These are phyloP conservation scores for Wallacemonas sp. DNA, from an alignment of 208 protist genomes.

Conservation along the genomic window DNA sequence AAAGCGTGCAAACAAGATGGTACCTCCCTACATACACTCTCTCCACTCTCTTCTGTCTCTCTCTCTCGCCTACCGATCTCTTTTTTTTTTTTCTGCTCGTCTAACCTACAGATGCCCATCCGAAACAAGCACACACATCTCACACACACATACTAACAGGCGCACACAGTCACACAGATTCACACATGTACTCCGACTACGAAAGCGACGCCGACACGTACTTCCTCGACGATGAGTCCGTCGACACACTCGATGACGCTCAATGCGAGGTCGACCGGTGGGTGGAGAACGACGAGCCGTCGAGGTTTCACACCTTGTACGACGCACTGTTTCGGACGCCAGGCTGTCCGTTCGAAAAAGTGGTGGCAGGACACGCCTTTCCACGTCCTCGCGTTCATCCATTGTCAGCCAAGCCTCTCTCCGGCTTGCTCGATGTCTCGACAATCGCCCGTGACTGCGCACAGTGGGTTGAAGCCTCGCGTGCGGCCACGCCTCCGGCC, in stretches of 20 bases:
- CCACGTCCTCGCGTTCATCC: too few species aligned
- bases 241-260: neutral
- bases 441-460: neutral
- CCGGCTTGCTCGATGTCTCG: neutral
- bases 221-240: neutral
- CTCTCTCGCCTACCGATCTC: too few species aligned
- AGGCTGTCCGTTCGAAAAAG: constrained; percentile 9
- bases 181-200: constrained; percentile 35
- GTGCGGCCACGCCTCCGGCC: neutral
- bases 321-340: neutral
- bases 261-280: neutral
- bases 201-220: neutral
- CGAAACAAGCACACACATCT: too few species aligned
- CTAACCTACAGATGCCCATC: too few species aligned
- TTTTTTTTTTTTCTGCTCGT: too few species aligned
- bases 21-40: too few species aligned
- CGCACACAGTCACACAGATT: too few species aligned
- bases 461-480: neutral
- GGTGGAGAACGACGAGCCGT: constrained; percentile 10
- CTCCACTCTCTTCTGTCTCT: too few species aligned
- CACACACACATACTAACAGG: too few species aligned
- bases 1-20: too few species aligned
- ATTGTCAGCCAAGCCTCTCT: neutral
- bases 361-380: too few species aligned
- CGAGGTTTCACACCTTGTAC: neutral